Base-by-base conservation (phyloP, 805 yeast genomes). In the Saccharomycopsis selenospora region DNA sequence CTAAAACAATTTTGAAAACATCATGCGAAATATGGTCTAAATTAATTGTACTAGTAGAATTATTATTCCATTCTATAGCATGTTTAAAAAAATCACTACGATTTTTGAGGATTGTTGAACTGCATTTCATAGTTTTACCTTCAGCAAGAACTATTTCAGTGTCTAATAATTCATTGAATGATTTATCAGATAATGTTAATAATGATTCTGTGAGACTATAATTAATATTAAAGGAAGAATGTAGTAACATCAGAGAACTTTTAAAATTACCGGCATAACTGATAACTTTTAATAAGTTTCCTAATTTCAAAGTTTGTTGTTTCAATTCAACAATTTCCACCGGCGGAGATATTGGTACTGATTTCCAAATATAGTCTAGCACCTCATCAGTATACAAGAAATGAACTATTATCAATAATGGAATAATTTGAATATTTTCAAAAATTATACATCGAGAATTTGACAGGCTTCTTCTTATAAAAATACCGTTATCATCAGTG, bases 1-100 rank as follows among this genome's bases (percentile, higher is more conserved):
- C 66, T 53, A 85, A 55, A 0, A 83, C 64, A 4, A 78, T 64
- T 1, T 58, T 56, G 57, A 87, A 80, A 4, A 72, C 75, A 0
- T 55, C 51, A 10, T 52, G 55, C 0, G 68, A 53, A 13, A 80
- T 64, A 44, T 73, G 72, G 1, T 65, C 61, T 42, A 86, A 69
- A 30, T 71, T 66, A 13, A 80, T n/a, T 10, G 38, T 27, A 2
- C n/a, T 43, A 3, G 24, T 42, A 13, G 22, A 23, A 23, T 28
- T 42, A 11, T 24, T 40, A 5, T 47, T 43, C 50, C 11, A 43
- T 42, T 7, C 55, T 59, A 95, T 93, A 86, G 43, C 78, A 59
- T 81, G 70, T 48, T 76, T 80, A 60, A 89, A 86, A 57, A 72
- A 85, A 0, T 77, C 79, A 42, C 38, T 33, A 20, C 38, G 38